Base-by-base conservation (phyloP, 2,329 filamentous ascomycete genomes). In the Aspergillus ruber region DNA sequence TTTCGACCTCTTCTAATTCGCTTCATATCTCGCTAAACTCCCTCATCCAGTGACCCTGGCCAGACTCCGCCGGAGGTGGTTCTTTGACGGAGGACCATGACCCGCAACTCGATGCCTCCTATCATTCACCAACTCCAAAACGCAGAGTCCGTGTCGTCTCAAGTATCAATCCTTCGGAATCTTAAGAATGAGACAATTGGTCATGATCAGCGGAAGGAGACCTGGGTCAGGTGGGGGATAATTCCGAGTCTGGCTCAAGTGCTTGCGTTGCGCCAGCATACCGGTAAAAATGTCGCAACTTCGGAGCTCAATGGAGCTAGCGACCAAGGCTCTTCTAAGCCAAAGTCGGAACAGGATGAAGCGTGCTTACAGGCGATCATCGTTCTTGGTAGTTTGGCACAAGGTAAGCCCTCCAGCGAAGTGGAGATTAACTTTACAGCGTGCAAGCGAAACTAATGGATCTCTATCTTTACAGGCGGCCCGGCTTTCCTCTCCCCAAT, bases 171-270 rank as follows among this genome's bases (percentile, higher is more conserved):
- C 43, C 76, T 96, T 40, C 82, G 84, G 55, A 75, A 77, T 38
- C 73, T 98, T 25, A 97, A 95, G 74, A 93, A 95, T 67, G 86
- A 93, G 53, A 79, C 95, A 42, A 83, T 95, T 50, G 93, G 93
- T 20, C 89, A 97, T 67, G 79, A 86, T 29, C 84, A 91, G 66
- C 84, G 85, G 66, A 98, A 98, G 70, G 85, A 91, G 68, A 70
- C 81, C 48, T 90, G 85, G 75, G 77, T 96, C 36, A 75, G 75
- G 49, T 72, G 81, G 46, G 90, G 90, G 29, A 72, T 87, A 43
- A 74, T 81, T 23, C 72, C 74, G 32, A 66, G 81, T 44, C 67
- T 85, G 35, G 67, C 57, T 70, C 72, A 67, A 63, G 66, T 68
- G 59, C 67, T 65, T 66, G 73, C 49, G 68, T 76, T 68, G 65